Evolutionary conservation across 352 stramenopile genomes (phyloP), one percentile per base, ranked within the genome.

Genomic region (Pythium sukuiense): DNA sequence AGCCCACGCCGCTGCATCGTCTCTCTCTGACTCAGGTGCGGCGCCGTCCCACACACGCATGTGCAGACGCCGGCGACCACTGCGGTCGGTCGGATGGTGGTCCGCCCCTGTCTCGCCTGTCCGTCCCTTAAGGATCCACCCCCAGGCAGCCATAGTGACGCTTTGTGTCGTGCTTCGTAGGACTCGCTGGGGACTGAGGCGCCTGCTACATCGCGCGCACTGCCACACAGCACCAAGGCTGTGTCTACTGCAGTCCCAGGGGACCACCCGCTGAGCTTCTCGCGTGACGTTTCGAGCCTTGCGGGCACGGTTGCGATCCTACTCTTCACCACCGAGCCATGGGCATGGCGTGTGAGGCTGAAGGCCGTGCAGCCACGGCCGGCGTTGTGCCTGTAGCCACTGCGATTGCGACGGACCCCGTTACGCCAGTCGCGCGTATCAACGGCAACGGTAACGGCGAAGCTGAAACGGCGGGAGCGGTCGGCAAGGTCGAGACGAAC

Each of bases 331-430:
- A 12, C 29, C 6, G 30, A 11, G 46, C 32, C 54, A 92, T 90
- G 81, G 81, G 81, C 20, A 88, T 92, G 83, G 81, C 77, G 56
- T 87, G 74, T 55, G 80, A 90, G 53, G 68, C 76, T 50, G 78
- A 90, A 70, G 77, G 74, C 57, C 63, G 76, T 52, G 63, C 64
- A 55, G 69, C 49, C 29, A 60, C 61, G 50, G 48, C 18, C 18
- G 16, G 39, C 18, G 20, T n/a, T 14, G 37, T 9, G 26, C 33
- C 39, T 32, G 49, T 46, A 29, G 52, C 41, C 2, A 43, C 20
- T 12, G 29, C 37, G 33, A 52, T 16, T 52, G 45, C 6, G n/a
- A 30, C 26, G 33, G 29, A 43, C 60, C 33, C 54, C 27, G 12
- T 32, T 30, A 16, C 60, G 24, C 35, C 35, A 27, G 29, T 35